A percentile compares a stretch with the other conserved stretches of the same genome.
Evolutionary conservation across 2,329 filamentous ascomycete genomes (phyloP).

Genomic region (Ophiostoma triangulosporum): DNA sequence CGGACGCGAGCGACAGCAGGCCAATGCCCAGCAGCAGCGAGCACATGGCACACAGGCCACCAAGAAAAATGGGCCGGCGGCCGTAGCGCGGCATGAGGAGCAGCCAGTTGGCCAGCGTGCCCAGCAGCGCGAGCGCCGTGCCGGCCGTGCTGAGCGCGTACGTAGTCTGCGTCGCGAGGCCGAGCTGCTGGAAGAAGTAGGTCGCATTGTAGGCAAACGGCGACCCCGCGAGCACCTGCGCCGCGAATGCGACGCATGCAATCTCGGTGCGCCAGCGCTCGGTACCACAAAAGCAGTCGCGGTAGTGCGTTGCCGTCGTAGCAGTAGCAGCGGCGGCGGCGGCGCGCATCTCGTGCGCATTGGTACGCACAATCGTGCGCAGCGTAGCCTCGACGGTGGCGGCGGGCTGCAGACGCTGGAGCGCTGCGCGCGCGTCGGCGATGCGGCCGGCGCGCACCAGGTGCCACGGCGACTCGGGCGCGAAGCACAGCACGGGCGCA

Average conservation of each 20-base stretch:
- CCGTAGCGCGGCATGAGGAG: conserved; percentile 11
- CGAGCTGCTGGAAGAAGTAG: conserved; percentile 16
- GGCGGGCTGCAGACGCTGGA: conserved; percentile 20
- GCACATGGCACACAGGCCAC: conserved; percentile 11
- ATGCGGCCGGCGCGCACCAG: conserved; percentile 26
- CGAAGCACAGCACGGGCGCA: conserved; percentile 25
- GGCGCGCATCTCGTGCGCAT: conserved; percentile 28
- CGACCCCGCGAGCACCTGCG: conserved; percentile 19
- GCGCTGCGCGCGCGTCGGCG: conserved; percentile 19
- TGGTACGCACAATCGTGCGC: conserved; percentile 31
- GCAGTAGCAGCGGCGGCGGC: conserved; percentile 17
- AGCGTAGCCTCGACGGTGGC: conserved; percentile 15
- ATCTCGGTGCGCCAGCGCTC: conserved; percentile 33
- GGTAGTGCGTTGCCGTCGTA: conserved; percentile 27
- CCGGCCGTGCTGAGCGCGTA: conserved; percentile 23
- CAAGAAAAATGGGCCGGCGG: conserved; percentile 13
- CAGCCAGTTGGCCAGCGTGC: conserved; percentile 11
- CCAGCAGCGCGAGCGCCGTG: conserved; percentile 18
- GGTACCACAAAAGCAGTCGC: conserved; percentile 32
- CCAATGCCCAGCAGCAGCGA: conserved; percentile 13
- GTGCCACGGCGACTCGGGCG: conserved; percentile 35
- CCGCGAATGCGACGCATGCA: conserved; percentile 24
- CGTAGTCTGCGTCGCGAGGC: conserved; percentile 19
- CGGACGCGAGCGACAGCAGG: conserved; percentile 10
- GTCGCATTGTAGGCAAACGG: conserved; percentile 23